Base-by-base conservation (phyloP, 83 land plant species). In the Picea abies region DNA sequence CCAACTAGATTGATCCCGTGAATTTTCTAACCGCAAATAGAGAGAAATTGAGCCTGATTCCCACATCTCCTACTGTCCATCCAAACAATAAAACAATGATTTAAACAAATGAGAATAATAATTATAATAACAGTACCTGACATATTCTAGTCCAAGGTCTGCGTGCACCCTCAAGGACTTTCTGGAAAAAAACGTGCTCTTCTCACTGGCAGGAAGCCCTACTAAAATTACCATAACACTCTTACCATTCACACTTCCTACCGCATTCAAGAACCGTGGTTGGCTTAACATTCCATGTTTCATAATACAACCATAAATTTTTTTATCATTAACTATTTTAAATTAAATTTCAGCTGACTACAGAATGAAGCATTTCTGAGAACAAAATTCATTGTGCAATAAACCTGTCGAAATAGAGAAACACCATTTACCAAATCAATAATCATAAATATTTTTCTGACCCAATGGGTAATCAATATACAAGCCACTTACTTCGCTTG, bases 181-280 rank as follows among this genome's bases (percentile, higher is more conserved):
- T 79, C 6, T 88, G 85, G 32, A 32, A 80, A 98, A 97, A 83
- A 97, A 91, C 25, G 96, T 93, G 81, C 93, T 90, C 82, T 97
- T 97, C 19, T 96, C 99, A 73, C 98, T 94, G 0, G 96, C 99
- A 25, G 98, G 99, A 0, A 93, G 88, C 22, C 98, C 99, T 72
- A 97, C 91, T 61, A 97, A 87, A 35, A 97, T 80, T 81, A 95
- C 80, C 49, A 97, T 73, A 0, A 94, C 60, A 19, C 61, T 67
- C 73, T 86, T 89, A 39, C 61, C 79, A 72, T 67, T 89, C 61
- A 61, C 84, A 63, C 80, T 88, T 72, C 61, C 90, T 83, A 71
- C 63, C 63, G 15, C 23, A 37, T 6, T 37, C 39, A 44, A 17
- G 22, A 44, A 70, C 16, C 65, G 20, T 56, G 41, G 32, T 5